Evolutionary conservation across 306 rosid genomes (phyloP), one percentile per base, ranked within the genome.

Genomic region (Aeschynomene evenia): DNA sequence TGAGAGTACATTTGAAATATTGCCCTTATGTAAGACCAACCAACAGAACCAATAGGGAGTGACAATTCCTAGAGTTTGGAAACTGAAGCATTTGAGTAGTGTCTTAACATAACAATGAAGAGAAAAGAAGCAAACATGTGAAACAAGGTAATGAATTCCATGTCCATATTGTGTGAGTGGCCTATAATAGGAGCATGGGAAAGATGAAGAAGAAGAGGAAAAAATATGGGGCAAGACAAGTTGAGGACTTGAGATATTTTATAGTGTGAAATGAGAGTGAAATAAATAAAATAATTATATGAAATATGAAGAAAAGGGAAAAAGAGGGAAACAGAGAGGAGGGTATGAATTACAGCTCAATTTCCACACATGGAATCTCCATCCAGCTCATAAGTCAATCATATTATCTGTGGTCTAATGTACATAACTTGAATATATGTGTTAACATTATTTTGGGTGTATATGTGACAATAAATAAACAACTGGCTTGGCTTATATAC

Each of bases 321-420:
- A n/a, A 67, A 18, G 20, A 54, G 48, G 6, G 12, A 68, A 22
- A 37, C 63, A 68, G 63, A 68, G 10, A 0, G 29, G 22, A 56
- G 19, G 28, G 50, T 72, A 33, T 63, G 79, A 75, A 5, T 78
- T 80, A 77, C 95, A 88, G 89, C 95, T 86, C 67, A 58, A 82
- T 23, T 42, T 74, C 83, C 83, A 73, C 80, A 78, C 80, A 77
- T 81, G 86, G 80, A 80, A 84, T 78, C 85, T 73, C 73, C 79
- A 52, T 88, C 78, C 92, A 87, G 89, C 92, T 87, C 85, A 79
- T 62, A 73, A 81, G 86, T 85, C 84, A 60, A 20, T 52, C 33
- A 23, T 28, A 18, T 8, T 11, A 18, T 55, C n/a, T 55, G 43
- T 57, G 68, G 58, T 29, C 57, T 70, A 26, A 57, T 28, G 46